phyloP scores from a whole-genome alignment of 805 yeast species.

The Saturnispora sekii region DNA sequence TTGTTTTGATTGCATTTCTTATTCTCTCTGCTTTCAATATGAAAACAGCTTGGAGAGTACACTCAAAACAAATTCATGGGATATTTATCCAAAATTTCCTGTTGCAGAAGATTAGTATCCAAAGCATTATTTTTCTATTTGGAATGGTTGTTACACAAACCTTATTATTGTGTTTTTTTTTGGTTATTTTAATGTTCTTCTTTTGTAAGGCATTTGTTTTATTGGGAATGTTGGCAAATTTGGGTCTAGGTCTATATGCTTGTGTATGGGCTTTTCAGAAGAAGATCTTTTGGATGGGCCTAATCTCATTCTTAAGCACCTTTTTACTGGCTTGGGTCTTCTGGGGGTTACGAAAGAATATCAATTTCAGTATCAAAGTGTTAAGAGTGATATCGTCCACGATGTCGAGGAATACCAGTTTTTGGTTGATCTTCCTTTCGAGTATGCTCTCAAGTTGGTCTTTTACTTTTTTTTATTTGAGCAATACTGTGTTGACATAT shows the following conservation, averaged over 20 bases:
- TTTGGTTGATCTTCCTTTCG: constrained; percentile 35
- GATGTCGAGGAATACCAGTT: constrained; percentile 58
- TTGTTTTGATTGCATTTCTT: too few species aligned
- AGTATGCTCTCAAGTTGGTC: constrained; percentile 45
- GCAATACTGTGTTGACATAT: constrained; percentile 65
- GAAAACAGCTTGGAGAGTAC: neutral
- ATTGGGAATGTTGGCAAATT: constrained; percentile 1
- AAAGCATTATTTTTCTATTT: constrained; percentile 27
- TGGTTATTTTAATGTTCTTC: neutral
- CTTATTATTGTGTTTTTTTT: neutral
- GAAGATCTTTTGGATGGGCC: neutral
- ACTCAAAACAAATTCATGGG: neutral
- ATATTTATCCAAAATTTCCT: neutral
- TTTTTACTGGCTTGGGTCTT: constrained; percentile 13
- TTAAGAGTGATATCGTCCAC: constrained; percentile 50
- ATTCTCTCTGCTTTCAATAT: neutral
- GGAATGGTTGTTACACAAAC: constrained; percentile 1
- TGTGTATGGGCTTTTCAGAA: neutral
- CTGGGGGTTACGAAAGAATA: constrained; percentile 17
- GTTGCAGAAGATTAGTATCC: constrained; percentile 32
- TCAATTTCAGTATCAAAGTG: constrained; percentile 22
- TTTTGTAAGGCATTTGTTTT: constrained; percentile 1
- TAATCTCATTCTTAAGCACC: constrained; percentile 23
- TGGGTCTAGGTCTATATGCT: neutral
- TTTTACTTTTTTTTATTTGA: constrained; percentile 56